phyloP scores from a whole-genome alignment of 192 early-diverging fungal genomes.

The Gryganskiella cystojenkinii region DNA sequence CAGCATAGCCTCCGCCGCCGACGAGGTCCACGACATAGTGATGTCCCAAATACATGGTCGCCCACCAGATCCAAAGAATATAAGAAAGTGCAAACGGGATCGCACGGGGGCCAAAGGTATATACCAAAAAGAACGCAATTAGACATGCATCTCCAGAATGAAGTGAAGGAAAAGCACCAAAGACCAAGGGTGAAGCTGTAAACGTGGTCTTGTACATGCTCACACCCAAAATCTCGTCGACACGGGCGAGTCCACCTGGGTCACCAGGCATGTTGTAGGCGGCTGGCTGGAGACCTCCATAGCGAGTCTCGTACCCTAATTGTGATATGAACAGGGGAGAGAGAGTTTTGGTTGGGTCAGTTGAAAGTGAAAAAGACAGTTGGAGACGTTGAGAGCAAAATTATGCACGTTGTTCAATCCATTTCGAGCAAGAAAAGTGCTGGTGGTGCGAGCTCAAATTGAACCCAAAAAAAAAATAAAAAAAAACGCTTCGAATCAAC shows the following conservation, averaged over 20 bases:
- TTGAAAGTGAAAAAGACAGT: background rate
- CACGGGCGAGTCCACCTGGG: slow-evolving; percentile 72
- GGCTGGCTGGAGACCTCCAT: slow-evolving; percentile 68
- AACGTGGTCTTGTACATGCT: slow-evolving; percentile 71
- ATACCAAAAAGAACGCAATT: slow-evolving; percentile 69
- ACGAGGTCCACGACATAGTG: slow-evolving; percentile 80
- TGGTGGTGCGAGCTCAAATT: background rate
- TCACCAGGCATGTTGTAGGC: slow-evolving; percentile 72
- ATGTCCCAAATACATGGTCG: slow-evolving; percentile 80
- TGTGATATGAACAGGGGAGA: slow-evolving; percentile 5
- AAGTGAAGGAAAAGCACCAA: slow-evolving; percentile 80
- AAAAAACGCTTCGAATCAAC: background rate
- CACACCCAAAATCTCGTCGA: slow-evolving; percentile 72
- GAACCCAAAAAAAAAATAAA: background rate
- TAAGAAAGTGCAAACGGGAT: slow-evolving; percentile 60
- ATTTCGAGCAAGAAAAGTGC: background rate
- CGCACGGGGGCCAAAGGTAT: slow-evolving; percentile 52
- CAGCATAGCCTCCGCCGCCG: slow-evolving; percentile 71
- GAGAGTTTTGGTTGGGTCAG: background rate
- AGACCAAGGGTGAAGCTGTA: slow-evolving; percentile 76
- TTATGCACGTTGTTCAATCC: no score
- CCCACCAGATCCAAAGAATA: slow-evolving; percentile 81
- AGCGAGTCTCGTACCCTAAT: slow-evolving; percentile 74
- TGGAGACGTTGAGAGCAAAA: background rate
- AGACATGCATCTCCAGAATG: slow-evolving; percentile 74